Percentiles rank a stretch among this genome's conserved stretches.
Evolutionary conservation across 2,329 filamentous ascomycete genomes (phyloP).

Genomic region (Escovopsis sp.): DNA sequence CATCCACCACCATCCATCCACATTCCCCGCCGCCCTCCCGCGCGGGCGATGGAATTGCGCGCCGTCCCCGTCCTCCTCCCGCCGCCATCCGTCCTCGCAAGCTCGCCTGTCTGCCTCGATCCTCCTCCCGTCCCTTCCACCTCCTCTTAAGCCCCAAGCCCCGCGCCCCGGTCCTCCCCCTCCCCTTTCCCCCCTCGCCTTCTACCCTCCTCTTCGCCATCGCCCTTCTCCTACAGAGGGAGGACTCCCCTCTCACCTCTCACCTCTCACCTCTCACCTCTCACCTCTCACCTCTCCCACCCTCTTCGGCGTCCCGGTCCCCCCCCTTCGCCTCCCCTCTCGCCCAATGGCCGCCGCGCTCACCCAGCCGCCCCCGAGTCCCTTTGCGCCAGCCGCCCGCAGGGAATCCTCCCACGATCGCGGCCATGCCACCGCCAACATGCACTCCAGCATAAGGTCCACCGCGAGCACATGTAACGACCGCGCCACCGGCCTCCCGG

Average conservation of each 20-base stretch:
- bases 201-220: not conserved
- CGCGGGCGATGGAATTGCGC: too few relatives aligned
- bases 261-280: too few relatives aligned
- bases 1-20: too few relatives aligned
- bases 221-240: not conserved
- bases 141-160: slow-evolving; percentile 3
- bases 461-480: not conserved
- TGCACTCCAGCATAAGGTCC: not conserved
- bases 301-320: slow-evolving; percentile 2
- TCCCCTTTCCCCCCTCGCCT: slow-evolving; percentile 3
- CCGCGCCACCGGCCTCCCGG: not conserved
- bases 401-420: slow-evolving; percentile 4
- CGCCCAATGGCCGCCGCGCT: slow-evolving; percentile 9
- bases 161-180: not conserved
- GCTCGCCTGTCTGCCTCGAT: too few relatives aligned
- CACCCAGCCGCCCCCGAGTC: slow-evolving; percentile 5
- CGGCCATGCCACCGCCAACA: slow-evolving; percentile 1
- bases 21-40: too few relatives aligned
- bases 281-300: not conserved
- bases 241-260: too few relatives aligned
- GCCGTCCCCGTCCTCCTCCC: not conserved
- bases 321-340: not conserved
- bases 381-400: slow-evolving; percentile 3
- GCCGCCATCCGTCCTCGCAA: not conserved
- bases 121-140: too few relatives aligned